phyloP scores from a whole-genome alignment of 140 eudicot genomes.

The Cichorium intybus region DNA sequence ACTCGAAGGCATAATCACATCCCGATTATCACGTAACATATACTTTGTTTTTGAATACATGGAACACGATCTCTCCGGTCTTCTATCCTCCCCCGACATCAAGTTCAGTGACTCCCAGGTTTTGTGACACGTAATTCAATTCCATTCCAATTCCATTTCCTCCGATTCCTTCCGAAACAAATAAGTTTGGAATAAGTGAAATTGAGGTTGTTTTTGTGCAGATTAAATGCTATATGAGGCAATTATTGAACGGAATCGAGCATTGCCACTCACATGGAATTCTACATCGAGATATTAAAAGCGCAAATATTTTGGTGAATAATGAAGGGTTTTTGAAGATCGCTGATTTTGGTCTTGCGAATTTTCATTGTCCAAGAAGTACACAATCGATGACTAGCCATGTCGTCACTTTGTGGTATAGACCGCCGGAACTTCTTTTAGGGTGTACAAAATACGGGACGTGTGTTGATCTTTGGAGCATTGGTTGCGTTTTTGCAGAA shows the following conservation, averaged over 20 bases:
- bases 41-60: slow-evolving; percentile 89
- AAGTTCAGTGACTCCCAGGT: slow-evolving; percentile 82
- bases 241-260: slow-evolving; percentile 64
- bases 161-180: not conserved
- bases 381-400: slow-evolving; percentile 67
- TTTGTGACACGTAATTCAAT: slow-evolving; percentile 12
- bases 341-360: slow-evolving; percentile 91
- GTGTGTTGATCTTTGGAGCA: slow-evolving; percentile 83
- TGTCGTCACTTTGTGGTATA: slow-evolving; percentile 93
- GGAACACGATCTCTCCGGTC: slow-evolving; percentile 89
- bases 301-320: slow-evolving; percentile 76
- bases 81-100: slow-evolving; percentile 67
- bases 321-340: slow-evolving; percentile 77
- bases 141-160: not conserved
- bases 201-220: slow-evolving; percentile 27
- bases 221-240: slow-evolving; percentile 89
- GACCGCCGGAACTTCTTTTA: slow-evolving; percentile 89
- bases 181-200: not conserved
- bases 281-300: slow-evolving; percentile 80
- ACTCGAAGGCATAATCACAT: slow-evolving; percentile 80
- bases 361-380: slow-evolving; percentile 32
- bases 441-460: slow-evolving; percentile 74
- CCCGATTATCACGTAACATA: slow-evolving; percentile 55
- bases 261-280: slow-evolving; percentile 78
- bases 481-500: slow-evolving; percentile 90